Evolutionary conservation across 2,329 filamentous ascomycete species (phyloP), one percentile per base, ranked within the genome.

Genomic region (Pseudocercospora pini-densiflorae): DNA sequence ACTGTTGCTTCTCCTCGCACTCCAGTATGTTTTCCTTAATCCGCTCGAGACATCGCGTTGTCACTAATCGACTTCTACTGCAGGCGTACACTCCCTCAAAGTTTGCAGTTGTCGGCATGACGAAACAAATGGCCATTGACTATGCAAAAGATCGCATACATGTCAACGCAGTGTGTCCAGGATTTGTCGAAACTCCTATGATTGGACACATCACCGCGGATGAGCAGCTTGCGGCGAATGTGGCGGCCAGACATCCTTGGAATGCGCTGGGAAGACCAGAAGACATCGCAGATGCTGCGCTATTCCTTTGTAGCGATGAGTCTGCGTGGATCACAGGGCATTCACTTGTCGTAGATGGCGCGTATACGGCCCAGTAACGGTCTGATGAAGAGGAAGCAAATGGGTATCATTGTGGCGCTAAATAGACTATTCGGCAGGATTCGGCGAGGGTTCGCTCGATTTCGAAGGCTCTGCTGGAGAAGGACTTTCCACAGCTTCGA

Each of bases 91-190:
- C 58, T 1, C 31, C 67, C 10, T 65, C 71, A 14, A 76, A 76
- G 61, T 66, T 69, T 62, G 71, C 73, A 10, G 72, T 75, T 2
- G 68, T 76, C n/a, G 72, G 71, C 10, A 70, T 75, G 69, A 75
- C 74, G 7, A 73, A 69, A 63, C 66, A 71, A 45, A 71, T 74
- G 61, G 73, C 70, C 6, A 43, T 73, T 19, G 72, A 75, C 27
- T 75, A 74, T 47, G 74, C 73, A 2, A 43, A 61, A 45, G 69
- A 74, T 59, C 65, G 66, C 6, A 75, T 74, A 12, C 73, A 73
- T 27, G 62, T 74, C 49, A 70, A 70, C 36, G 62, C 60, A 10
- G 24, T 73, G n/a, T 66, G 61, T 16, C 68, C 70, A 9, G 71
- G 69, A 7, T 73, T 68, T 54, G 68, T 73, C 5, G 53, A 69